Percentiles rank a stretch among this genome's conserved stretches.
Evolutionary conservation across 164 flowering plant species (phyloP).

Genomic region (Chimonanthus praecox): DNA sequence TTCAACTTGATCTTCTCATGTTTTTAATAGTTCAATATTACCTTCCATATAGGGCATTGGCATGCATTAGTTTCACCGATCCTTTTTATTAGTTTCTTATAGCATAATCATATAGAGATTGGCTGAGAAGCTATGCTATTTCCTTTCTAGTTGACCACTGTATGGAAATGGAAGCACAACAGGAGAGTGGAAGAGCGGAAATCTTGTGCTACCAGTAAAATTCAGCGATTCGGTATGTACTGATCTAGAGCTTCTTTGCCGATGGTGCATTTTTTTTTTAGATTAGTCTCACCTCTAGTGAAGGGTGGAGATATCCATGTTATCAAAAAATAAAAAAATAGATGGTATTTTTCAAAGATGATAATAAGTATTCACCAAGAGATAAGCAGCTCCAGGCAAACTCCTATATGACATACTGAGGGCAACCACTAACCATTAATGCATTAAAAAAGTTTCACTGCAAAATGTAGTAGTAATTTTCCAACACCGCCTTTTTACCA

Average conservation of each 20-base stretch:
- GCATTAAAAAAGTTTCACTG: too few species aligned
- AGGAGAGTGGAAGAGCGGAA: slow-evolving; percentile 44
- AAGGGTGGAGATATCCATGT: neutral
- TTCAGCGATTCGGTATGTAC: slow-evolving; percentile 22
- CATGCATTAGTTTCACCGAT: neutral
- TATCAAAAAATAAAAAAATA: too few species aligned
- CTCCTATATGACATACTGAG: neutral
- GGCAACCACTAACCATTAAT: too few species aligned
- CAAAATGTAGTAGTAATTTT: too few species aligned
- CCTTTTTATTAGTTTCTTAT: neutral
- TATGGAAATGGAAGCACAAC: slow-evolving; percentile 76
- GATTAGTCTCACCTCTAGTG: neutral
- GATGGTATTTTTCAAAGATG: neutral
- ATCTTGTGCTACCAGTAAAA: slow-evolving; percentile 39
- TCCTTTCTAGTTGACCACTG: slow-evolving; percentile 52
- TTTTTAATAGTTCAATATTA: neutral
- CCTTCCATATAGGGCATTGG: neutral
- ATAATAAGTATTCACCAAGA: neutral
- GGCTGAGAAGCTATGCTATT: slow-evolving; percentile 1
- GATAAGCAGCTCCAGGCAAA: neutral
- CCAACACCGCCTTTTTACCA: too few species aligned
- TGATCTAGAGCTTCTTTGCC: neutral
- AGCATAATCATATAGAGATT: neutral
- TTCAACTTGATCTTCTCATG: neutral
- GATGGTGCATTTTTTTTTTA: neutral